Evolutionary conservation across 495 filamentous ascomycete species (phyloP).

Genomic region (Hypoxylon crocopeplum): DNA sequence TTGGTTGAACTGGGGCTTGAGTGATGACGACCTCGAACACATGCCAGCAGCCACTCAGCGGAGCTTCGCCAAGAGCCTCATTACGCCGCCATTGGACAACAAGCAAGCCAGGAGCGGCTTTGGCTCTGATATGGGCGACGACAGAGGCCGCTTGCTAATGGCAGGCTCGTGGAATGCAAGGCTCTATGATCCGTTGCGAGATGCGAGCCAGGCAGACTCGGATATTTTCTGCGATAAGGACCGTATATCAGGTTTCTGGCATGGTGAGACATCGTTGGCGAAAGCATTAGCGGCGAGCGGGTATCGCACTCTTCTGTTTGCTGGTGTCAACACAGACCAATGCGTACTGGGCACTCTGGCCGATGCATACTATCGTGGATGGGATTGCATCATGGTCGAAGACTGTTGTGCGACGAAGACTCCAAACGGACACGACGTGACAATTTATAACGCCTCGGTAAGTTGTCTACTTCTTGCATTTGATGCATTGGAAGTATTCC

Average conservation of each 20-base stretch:
- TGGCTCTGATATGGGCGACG: conserved; percentile 52
- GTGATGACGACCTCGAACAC: conserved; percentile 53
- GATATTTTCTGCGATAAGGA: conserved; percentile 65
- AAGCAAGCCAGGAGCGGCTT: conserved; percentile 47
- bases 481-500: too few species aligned
- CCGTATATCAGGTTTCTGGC: conserved; percentile 64
- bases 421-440: conserved; percentile 39
- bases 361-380: conserved; percentile 61
- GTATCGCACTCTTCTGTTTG: conserved; percentile 59
- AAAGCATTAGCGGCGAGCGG: conserved; percentile 39
- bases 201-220: conserved; percentile 26
- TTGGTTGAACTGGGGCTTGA: conserved; percentile 69
- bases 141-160: conserved; percentile 58
- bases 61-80: conserved; percentile 52
- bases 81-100: conserved; percentile 16
- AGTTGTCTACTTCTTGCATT: conserved; percentile 23
- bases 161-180: conserved; percentile 61
- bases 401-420: conserved; percentile 62
- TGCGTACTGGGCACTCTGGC: conserved; percentile 62
- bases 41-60: conserved; percentile 59
- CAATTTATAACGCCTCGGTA: conserved; percentile 42
- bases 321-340: conserved; percentile 67
- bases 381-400: conserved; percentile 61
- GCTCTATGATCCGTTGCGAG: conserved; percentile 55
- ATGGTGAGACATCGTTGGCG: conserved; percentile 42